Conservation (phyloP, 306 rosid genomes). For the Psophocarpus tetragonolobus region DNA sequence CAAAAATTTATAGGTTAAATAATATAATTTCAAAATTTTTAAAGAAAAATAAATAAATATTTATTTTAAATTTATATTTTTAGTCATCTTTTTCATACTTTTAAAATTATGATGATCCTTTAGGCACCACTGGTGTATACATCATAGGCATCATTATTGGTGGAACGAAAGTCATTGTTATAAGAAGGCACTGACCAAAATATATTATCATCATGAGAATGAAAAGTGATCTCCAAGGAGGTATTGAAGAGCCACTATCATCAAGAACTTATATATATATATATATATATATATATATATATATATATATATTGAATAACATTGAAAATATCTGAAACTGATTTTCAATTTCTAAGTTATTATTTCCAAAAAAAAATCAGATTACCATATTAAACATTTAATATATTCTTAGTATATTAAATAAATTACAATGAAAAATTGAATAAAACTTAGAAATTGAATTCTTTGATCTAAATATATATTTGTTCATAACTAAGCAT, state of each 20-base stretch:
- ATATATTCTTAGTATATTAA: background rate
- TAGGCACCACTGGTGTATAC: background rate
- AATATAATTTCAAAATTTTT: background rate
- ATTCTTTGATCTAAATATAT: background rate
- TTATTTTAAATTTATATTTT: background rate
- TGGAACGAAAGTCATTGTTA: background rate
- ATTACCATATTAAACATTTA: background rate
- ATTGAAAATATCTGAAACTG: background rate
- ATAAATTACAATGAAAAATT: background rate
- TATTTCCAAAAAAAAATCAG: background rate
- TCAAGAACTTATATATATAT: background rate
- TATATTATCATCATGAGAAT: background rate
- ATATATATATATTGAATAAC: background rate
- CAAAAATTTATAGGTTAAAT: background rate
- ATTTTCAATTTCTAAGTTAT: background rate
- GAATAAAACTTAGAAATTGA: background rate
- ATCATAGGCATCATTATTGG: slow-evolving; percentile 3
- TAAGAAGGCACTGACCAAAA: background rate
- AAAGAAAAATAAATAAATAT: background rate
- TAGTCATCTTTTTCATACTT: background rate
- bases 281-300: too few relatives aligned
- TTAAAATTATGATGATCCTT: background rate
- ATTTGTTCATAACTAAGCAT: too few relatives aligned
- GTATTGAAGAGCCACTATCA: background rate
- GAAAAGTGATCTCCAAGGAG: background rate